These are phyloP conservation scores for Podospora appendiculata DNA, from an alignment of 495 filamentous ascomycete genomes.

Conservation along the genomic window DNA sequence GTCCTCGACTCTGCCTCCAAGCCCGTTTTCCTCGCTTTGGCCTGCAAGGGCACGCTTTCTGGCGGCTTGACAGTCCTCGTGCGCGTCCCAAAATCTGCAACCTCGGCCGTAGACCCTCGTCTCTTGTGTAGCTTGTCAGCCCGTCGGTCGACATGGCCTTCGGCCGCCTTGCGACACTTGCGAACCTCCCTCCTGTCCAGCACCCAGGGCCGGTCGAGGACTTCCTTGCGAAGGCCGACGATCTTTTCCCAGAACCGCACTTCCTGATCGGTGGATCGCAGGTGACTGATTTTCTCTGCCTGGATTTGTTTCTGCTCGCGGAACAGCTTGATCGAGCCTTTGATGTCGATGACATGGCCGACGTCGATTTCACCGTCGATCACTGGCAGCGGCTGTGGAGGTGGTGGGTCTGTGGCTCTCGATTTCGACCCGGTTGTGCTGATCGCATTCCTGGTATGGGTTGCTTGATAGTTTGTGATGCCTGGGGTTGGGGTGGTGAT, in stretches of 20 bases:
- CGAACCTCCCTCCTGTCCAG: conserved; percentile 47
- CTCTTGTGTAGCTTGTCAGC: conserved; percentile 28
- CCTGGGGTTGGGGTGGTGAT: neutral
- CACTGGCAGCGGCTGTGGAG: neutral
- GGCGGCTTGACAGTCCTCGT: too few relatives aligned
- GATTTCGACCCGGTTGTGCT: neutral
- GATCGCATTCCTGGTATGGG: conserved; percentile 1
- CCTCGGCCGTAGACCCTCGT: conserved; percentile 7
- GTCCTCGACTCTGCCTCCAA: neutral
- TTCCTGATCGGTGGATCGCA: conserved; percentile 66
- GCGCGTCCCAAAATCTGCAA: neutral
- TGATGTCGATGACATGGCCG: conserved; percentile 66
- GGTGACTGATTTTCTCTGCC: conserved; percentile 53
- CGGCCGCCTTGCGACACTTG: conserved; percentile 43
- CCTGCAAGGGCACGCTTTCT: too few relatives aligned
- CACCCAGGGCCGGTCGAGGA: conserved; percentile 64
- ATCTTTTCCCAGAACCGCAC: conserved; percentile 68
- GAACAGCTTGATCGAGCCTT: conserved; percentile 61
- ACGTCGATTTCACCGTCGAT: conserved; percentile 44
- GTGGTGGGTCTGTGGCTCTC: neutral
- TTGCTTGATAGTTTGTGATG: neutral
- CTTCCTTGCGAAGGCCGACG: conserved; percentile 49
- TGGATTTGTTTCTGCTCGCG: conserved; percentile 57
- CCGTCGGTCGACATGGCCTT: conserved; percentile 28
- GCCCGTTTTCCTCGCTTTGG: neutral